These are phyloP conservation scores for Suillus bovinus DNA, from an alignment of 768 basidiomycete genomes.

Conservation along the genomic window DNA sequence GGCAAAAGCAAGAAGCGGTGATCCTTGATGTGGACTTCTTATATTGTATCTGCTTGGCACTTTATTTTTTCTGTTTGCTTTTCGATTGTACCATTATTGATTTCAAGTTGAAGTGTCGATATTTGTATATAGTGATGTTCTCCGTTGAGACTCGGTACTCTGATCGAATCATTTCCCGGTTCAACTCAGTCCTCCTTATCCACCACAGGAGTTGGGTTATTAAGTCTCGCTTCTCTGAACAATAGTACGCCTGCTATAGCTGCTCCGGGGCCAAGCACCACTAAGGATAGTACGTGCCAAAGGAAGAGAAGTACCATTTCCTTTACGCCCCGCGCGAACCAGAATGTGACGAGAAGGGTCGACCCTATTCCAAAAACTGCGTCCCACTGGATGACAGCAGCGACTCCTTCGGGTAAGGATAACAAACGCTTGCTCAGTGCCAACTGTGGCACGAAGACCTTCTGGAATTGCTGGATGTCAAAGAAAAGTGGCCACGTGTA, in stretches of 20 bases:
- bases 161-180: not conserved
- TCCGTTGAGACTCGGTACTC: constrained; percentile 2
- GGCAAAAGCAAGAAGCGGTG: constrained; percentile 41
- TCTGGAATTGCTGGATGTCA: constrained; percentile 8
- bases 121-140: not conserved
- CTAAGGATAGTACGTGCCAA: constrained; percentile 46
- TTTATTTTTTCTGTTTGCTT: constrained; percentile 5
- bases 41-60: constrained; percentile 11
- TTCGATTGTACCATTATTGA: constrained; percentile 13
- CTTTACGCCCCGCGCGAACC: constrained; percentile 41
- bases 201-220: constrained; percentile 11
- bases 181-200: constrained; percentile 4
- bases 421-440: not conserved
- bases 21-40: constrained; percentile 14
- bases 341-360: constrained; percentile 46
- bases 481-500: constrained; percentile 20
- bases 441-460: constrained; percentile 18
- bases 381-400: constrained; percentile 56
- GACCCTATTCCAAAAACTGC: constrained; percentile 39
- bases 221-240: constrained; percentile 46
- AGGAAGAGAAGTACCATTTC: constrained; percentile 36
- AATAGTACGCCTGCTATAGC: constrained; percentile 47
- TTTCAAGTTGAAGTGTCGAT: constrained; percentile 3
- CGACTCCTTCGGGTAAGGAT: constrained; percentile 15
- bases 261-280: constrained; percentile 52